phyloP scores from a whole-genome alignment of 345 rosid species.

The Ricinus communis region DNA sequence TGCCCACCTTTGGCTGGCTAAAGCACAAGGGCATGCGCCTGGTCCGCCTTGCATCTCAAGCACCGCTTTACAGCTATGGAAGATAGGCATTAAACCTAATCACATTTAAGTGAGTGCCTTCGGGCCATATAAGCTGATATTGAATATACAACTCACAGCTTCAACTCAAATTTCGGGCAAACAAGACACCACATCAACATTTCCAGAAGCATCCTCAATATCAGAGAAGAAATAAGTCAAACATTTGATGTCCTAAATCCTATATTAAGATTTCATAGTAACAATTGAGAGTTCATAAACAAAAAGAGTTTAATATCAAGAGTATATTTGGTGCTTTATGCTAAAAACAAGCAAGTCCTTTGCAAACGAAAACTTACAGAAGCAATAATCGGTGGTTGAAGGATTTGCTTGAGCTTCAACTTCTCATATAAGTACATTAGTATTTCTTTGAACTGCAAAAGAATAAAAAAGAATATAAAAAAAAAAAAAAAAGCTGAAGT shows the following conservation, averaged over 20 bases:
- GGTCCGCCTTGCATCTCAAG: too few species aligned
- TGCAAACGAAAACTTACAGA: conserved; percentile 55
- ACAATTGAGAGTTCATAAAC: not conserved
- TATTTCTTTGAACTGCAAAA: conserved; percentile 56
- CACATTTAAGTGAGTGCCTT: not conserved
- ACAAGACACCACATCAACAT: not conserved
- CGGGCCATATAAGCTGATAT: not conserved
- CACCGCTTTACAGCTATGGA: too few species aligned
- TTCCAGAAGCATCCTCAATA: not conserved
- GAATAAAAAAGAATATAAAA: too few species aligned
- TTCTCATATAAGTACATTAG: conserved; percentile 62
- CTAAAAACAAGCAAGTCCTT: not conserved
- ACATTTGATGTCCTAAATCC: not conserved
- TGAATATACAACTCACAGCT: not conserved
- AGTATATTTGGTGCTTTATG: not conserved
- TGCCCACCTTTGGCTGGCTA: too few species aligned
- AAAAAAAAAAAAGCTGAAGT: conserved; percentile 7
- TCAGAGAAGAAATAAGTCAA: not conserved
- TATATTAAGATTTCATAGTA: not conserved
- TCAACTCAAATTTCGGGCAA: conserved; percentile 6
- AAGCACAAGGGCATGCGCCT: too few species aligned
- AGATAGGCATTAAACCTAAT: not conserved
- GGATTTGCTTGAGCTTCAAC: conserved; percentile 92
- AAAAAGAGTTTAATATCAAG: not conserved
- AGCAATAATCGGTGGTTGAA: conserved; percentile 93